Evolutionary conservation across 257 asterid genomes (phyloP), one percentile per base, ranked within the genome.

Genomic region (Agastache rugosa): DNA sequence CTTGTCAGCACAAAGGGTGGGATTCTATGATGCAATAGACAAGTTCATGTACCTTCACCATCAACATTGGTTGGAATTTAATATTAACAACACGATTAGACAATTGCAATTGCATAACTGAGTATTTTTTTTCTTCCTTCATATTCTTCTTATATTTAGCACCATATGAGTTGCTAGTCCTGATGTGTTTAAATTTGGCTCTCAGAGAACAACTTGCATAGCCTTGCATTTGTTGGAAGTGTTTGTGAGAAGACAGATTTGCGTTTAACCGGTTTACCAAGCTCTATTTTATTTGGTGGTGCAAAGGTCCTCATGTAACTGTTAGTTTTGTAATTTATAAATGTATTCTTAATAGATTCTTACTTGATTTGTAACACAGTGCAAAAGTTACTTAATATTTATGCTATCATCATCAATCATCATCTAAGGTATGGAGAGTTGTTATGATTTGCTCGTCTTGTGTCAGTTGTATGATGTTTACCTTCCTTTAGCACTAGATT

Each of bases 31-130:
- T 82, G 83, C 92, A 84, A 78, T 80, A 87, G 79, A 80, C 78
- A 66, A 82, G 84, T 87, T 82, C 87, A 86, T 91, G 85, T 82
- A 83, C 85, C 81, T 77, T 83, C 89, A 74, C 72, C 80, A 81
- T 77, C 86, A 86, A 70, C 77, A 85, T 85, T 83, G 84, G 84
- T 91, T 86, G 83, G 76, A 76, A 74, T 77, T 79, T 76, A 84
- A 77, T 78, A 80, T 89, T 81, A 80, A 79, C 89, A 78, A 78
- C 85, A 85, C 74, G 64, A 75, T 83, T 81, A 79, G 72, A 79
- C 80, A 79, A 78, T 80, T 83, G 65, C 78, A 78, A 73, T 78
- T 82, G 63, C 64, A 48, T 69, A 34, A 59, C 56, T 72, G 37
- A 25, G 55, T 60, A 62, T 55, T 39, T 54, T 44, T 51, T 25